Base-by-base conservation (phyloP, 805 yeast species). In the Cyberlindnera maclurae region DNA sequence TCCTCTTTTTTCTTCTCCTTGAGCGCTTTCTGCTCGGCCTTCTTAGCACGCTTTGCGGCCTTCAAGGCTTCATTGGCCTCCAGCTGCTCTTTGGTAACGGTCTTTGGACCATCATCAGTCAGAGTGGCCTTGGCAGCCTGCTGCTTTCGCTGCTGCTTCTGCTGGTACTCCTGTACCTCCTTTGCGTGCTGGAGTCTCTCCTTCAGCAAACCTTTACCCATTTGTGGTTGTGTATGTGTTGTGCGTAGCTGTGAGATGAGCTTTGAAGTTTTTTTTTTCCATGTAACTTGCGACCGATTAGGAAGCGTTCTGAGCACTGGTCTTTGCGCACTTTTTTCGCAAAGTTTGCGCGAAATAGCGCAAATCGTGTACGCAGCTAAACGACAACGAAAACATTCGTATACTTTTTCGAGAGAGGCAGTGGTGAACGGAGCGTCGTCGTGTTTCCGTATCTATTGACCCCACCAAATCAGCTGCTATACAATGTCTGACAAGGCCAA, bases 11-110 rank as follows among this genome's bases (percentile, higher is more conserved):
- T 46, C 47, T 29, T 41, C 29, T 37, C 46, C 16, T 31, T 43
- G 15, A 43, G 43, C 3, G 33, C 47, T 24, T 44, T 43, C 12
- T 44, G 49, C 11, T 48, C 50, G 16, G 41, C 46, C 31, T 51
- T 49, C 12, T 37, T 44, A 40, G 41, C 51, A 34, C 31, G 42
- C 29, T 45, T 49, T 22, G 38, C 41, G 33, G 41, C 49, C 38
- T 40, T 49, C 33, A 41, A 46, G 9, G 40, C 43, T 40, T 50
- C 46, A 22, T 38, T 47, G 15, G 46, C 47, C 35, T 45, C 40
- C 24, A 60, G 33, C 31, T 61, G 60, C 22, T 57, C 63, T 33
- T 55, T 51, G 24, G 62, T 51, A n/a, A 63, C 59, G 29, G 56
- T 56, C 11, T 45, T 50, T 27, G 64, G 62, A 15, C 49, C 63